Conservation (phyloP, 2,329 filamentous ascomycete species). For the Moelleriella libera region DNA sequence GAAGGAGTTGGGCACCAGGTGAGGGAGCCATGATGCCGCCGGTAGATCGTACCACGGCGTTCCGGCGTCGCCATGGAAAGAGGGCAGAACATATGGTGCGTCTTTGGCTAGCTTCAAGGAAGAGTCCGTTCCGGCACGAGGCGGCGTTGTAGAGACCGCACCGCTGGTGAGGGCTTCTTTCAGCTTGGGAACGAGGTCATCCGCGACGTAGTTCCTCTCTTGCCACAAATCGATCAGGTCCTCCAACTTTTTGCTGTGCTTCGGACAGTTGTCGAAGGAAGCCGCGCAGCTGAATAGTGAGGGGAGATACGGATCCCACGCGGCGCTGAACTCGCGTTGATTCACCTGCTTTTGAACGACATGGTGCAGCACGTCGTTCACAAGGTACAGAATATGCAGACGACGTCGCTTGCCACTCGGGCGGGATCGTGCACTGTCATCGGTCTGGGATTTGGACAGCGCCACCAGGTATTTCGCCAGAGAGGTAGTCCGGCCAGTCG, state of each 20-base stretch:
- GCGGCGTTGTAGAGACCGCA: conserved; percentile 8
- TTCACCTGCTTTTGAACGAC: conserved; percentile 24
- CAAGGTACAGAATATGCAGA: conserved; percentile 62
- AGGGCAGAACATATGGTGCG: conserved; percentile 56
- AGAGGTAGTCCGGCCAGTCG: conserved; percentile 47
- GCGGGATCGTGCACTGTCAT: conserved; percentile 18
- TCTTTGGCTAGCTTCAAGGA: conserved; percentile 33
- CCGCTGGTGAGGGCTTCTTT: conserved; percentile 37
- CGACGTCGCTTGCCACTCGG: conserved; percentile 53
- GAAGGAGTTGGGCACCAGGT: conserved; percentile 62
- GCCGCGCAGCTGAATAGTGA: conserved; percentile 47
- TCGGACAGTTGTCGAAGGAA: conserved; percentile 44
- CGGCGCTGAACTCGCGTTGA: conserved; percentile 33
- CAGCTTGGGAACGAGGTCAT: conserved; percentile 41
- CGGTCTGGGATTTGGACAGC: conserved; percentile 36
- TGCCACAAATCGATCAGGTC: conserved; percentile 58
- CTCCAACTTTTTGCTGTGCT: conserved; percentile 50
- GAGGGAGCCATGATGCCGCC: conserved; percentile 66
- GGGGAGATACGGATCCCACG: conserved; percentile 44
- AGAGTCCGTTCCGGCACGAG: conserved; percentile 9
- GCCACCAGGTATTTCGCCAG: conserved; percentile 65
- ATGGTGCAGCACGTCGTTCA: conserved; percentile 69
- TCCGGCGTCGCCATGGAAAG: conserved; percentile 60
- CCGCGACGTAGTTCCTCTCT: conserved; percentile 46
- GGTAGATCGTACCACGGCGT: conserved; percentile 72